Evolutionary conservation across 129 eudicot genomes (phyloP), one percentile per base, ranked within the genome.

Genomic region (Ambrosia trifida): DNA sequence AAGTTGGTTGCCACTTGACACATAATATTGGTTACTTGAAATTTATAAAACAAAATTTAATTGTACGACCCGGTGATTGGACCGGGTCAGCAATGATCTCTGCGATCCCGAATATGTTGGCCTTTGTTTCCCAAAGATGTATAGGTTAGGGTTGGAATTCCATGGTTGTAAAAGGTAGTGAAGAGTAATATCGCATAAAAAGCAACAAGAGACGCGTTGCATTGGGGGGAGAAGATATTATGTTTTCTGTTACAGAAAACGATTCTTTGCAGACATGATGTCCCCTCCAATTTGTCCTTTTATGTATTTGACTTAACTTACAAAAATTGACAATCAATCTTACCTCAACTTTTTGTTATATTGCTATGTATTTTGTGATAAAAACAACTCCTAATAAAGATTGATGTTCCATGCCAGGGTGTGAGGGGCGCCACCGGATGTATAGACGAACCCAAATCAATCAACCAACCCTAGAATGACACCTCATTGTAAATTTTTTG

Each of bases 231-330:
- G 62, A 69, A 52, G 52, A 35, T 54, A 56, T 72, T 72, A 44
- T 72, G 76, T 58, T 32, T 71, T 71, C 66, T 43, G 56, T 57
- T 51, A 43, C 67, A 59, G 32, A 31, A 72, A 60, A 47, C 9
- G 69, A 59, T 45, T 59, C 69, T 72, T 57, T 41, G 44, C 35
- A 45, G 69, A 46, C 69, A 60, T 32, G 9, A 72, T 61, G 61
- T 72, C 69, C 46, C 61, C 60, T 11, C 35, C 3, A 0, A 33
- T 17, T 72, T 72, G 36, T 60, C 69, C 7, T 32, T 72, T 72
- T 32, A 33, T 72, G 10, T 32, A 7, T 60, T 72, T 70, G 53
- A 70, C 53, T 13, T 20, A 38, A 51, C 9, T 8, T 8, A 69
- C 63, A 35, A 33, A 35, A 52, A 52, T 69, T 53, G 62, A 50